Percentiles rank a stretch among this genome's conserved stretches.
Evolutionary conservation across 495 filamentous ascomycete genomes (phyloP).

Genomic region (Penicillium crystallinum): DNA sequence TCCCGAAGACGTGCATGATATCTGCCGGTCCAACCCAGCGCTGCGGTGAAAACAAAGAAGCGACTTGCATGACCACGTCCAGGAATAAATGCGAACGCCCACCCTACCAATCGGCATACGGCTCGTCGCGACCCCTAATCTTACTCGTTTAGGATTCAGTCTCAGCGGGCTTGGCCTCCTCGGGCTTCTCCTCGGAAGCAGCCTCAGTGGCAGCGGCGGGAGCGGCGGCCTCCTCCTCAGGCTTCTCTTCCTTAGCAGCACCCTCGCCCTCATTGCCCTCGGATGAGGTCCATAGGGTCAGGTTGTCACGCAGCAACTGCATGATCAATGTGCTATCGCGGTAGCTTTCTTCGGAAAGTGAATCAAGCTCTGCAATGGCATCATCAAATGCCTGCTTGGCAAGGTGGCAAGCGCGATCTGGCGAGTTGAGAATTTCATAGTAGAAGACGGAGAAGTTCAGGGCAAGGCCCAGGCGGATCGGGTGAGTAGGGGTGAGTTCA

Average conservation of each 20-base stretch:
- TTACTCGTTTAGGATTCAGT: conserved; percentile 33
- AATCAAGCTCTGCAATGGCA: conserved; percentile 98
- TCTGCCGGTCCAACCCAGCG: conserved; percentile 40
- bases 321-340: conserved; percentile 99
- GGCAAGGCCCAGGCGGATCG: conserved; percentile 95
- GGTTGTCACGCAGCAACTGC: conserved; percentile 98
- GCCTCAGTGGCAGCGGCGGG: conserved; percentile 36
- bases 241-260: conserved; percentile 59
- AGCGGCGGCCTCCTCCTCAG: conserved; percentile 51
- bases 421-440: conserved; percentile 99
- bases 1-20: conserved; percentile 38
- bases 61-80: conserved; percentile 39
- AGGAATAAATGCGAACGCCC: conserved; percentile 39
- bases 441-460: conserved; percentile 99
- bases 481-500: conserved; percentile 96
- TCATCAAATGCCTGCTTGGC: conserved; percentile 99
- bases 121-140: conserved; percentile 12
- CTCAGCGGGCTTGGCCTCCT: conserved; percentile 40
- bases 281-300: conserved; percentile 98
- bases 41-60: conserved; percentile 37
- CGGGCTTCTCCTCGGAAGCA: conserved; percentile 38
- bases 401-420: conserved; percentile 96
- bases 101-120: conserved; percentile 21
- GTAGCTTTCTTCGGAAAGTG: conserved; percentile 97
- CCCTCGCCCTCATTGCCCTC: conserved; percentile 80